A percentile compares a stretch with the other conserved stretches of the same genome.
Evolutionary conservation across 208 protist genomes (phyloP).

Genomic region (Herpetomonas tarakana): DNA sequence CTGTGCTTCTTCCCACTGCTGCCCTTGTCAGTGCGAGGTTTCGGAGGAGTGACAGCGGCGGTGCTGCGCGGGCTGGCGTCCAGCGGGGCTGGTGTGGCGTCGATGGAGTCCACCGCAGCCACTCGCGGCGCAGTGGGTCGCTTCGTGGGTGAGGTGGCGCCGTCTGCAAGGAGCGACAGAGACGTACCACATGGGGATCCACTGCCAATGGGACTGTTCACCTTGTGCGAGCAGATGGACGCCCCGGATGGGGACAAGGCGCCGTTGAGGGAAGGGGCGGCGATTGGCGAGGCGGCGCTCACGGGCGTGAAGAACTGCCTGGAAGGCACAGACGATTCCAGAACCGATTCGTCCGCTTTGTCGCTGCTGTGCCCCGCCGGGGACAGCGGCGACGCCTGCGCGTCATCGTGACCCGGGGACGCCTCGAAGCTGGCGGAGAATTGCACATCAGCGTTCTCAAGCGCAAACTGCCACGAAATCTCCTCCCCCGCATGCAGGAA

Average conservation of each 20-base stretch:
- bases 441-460: slow-evolving; percentile 17
- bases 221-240: neutral
- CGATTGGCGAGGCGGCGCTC: neutral
- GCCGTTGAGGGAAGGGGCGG: no score
- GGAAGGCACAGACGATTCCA: neutral
- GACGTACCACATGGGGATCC: no score
- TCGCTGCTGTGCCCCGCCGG: neutral
- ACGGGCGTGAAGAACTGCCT: neutral
- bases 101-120: neutral
- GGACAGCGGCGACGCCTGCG: neutral
- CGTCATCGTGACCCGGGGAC: neutral
- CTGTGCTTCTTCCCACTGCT: neutral
- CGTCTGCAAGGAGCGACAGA: neutral
- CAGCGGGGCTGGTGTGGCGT: neutral
- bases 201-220: no score
- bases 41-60: no score
- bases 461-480: slow-evolving; percentile 28
- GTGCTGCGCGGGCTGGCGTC: neutral
- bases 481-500: slow-evolving; percentile 9
- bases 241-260: neutral
- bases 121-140: no score
- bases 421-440: slow-evolving; percentile 22
- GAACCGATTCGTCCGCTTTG: neutral
- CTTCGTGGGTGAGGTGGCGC: no score
- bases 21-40: no score